Evolutionary conservation across 2,329 filamentous ascomycete genomes (phyloP), one percentile per base, ranked within the genome.

Genomic region (Ceratocystis variospora): DNA sequence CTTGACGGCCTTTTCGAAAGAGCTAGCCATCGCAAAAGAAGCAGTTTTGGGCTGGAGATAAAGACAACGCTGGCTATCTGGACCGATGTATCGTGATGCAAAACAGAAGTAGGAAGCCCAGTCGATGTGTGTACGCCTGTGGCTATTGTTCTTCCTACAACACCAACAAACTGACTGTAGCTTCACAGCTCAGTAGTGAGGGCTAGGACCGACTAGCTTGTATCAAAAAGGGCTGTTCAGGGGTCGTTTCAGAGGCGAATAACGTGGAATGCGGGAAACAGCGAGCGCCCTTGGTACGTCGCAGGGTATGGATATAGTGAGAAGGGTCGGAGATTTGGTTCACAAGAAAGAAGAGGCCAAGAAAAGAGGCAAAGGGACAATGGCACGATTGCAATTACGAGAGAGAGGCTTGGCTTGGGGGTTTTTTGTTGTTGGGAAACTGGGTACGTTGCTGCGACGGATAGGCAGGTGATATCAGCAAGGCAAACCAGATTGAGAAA

Each of bases 1-100:
- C 81, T 97, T 97, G 74, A 99, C 94, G 71, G 92, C 96, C 82
- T 97, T 99, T 81, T 99, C 94, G 75, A 97, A 97, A 68, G 89
- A 93, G 79, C 86, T 89, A 71, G 88, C 85, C 89, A 92, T 92
- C 55, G 55, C 55, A 59, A 59, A 37, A 37, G 55, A 37, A 59
- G 55, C 55, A 37, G 31, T 10, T 19, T 59, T 28, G 31, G 12
- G 3, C 17, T 15, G 28, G 17, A 31, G 55, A 12, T 33, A 31
- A 59, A 33, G 28, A 15, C 8, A 31, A 19, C 71, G 66, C 55
- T 67, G 63, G 66, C 22, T 65, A 31, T 3, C 53, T 31, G 28
- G 28, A 1, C 12, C 48, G 22, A 17, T 48, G 5, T 59, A 37
- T 37, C 28, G 55, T 59, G 55, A 37, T 59, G 55, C n/a, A 59